Base-by-base conservation (phyloP, 495 filamentous ascomycete species). In the Trichoderma virens region DNA sequence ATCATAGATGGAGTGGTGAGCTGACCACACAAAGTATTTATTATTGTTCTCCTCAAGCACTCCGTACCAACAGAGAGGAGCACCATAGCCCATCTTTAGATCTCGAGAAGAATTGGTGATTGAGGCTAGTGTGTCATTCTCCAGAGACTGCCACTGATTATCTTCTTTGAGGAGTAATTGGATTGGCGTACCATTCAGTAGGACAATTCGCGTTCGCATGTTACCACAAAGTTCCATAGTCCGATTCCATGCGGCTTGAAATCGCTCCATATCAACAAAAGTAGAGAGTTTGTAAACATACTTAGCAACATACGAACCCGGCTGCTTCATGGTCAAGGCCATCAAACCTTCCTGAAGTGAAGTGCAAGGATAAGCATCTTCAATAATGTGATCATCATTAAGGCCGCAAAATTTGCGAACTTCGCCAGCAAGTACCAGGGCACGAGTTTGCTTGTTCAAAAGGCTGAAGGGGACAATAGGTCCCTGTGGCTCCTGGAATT, bases 191-290 rank as follows among this genome's bases (percentile, higher is more conserved):
- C 43, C 8, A 14, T 35, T 41, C 1, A 41, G 3, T 11, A 35
- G 31, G 9, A 61, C 60, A 27, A 61, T 61, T 38, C 83, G 80
- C 11, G 88, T 92, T 34, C 89, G 80, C 9, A 91, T 80, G 65
- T 90, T 88, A 41, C 87, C 83, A 65, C 81, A 79, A 6, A 79
- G 72, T 1, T 80, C 71, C 16, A 84, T 72, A n/a, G 85, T 81
- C 4, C 67, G 70, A 56, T 79, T 67, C 84, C 83, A 86, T 16
- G 83, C 79, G 5, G 67, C 64, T 64, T 73, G 71, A 67, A 86
- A 79, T 11, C 68, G 72, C 3, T 70, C 64, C 18, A 79, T 13
- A 64, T 85, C 78, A 8, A 82, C 65, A 6, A 68, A 23, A 0
- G 67, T 27, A 0, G 75, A 70, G 14, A 89, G 79, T 25, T 62